Conservation (phyloP, 306 rosid species). For the Fragaria ananassa region DNA sequence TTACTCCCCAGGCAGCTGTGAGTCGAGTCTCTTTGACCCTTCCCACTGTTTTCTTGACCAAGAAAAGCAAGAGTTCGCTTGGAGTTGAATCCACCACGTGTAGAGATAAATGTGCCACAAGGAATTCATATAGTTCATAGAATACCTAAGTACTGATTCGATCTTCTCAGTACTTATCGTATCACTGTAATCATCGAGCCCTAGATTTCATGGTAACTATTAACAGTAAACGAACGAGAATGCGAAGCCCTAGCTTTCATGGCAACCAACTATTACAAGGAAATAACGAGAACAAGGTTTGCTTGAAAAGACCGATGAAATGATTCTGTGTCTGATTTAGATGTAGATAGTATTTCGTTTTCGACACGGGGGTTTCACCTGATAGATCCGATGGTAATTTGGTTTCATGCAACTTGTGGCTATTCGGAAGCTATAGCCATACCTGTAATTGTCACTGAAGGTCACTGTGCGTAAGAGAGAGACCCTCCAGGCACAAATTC, state of each 20-base stretch:
- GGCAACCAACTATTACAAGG: background rate
- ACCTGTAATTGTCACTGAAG: background rate
- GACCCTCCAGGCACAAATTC: background rate
- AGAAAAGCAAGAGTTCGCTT: background rate
- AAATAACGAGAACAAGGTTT: background rate
- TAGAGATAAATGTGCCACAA: background rate
- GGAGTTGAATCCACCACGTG: background rate
- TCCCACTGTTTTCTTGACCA: background rate
- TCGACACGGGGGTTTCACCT: background rate
- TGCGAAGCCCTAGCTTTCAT: background rate
- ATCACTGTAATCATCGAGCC: background rate
- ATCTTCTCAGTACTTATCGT: background rate
- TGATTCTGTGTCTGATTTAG: background rate
- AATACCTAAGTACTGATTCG: background rate
- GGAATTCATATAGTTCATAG: background rate
- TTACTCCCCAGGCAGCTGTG: background rate
- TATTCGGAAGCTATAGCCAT: background rate
- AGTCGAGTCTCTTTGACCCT: background rate
- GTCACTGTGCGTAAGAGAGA: background rate
- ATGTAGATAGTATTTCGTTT: constrained; percentile 5
- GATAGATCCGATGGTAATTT: background rate
- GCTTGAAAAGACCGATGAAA: background rate
- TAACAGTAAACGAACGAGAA: too few relatives aligned
- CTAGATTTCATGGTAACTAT: background rate
- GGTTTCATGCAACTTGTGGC: background rate